Conservation (phyloP, 1,284 basidiomycete genomes). For the Ceratobasidium sp. region DNA sequence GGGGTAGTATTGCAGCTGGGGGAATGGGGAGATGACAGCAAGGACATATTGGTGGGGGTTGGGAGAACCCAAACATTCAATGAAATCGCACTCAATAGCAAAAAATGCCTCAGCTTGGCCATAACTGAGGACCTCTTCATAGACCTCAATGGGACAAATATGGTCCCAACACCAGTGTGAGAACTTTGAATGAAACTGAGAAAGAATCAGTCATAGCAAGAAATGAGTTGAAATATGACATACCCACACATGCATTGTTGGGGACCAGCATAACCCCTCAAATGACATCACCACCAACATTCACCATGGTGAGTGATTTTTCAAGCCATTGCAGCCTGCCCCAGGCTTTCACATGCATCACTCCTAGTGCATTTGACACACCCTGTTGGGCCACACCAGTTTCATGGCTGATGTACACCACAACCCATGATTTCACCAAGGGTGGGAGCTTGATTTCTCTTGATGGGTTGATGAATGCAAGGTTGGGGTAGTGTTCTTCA, state of each 20-base stretch:
- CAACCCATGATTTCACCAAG: background rate
- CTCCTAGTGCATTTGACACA: background rate
- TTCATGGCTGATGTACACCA: background rate
- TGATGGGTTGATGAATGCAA: slow-evolving; percentile 6
- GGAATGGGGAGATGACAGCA: slow-evolving; percentile 4
- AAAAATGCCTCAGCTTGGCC: slow-evolving; percentile 2
- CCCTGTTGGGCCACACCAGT: background rate
- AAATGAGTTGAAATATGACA: too few species aligned
- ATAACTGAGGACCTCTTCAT: background rate
- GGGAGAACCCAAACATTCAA: background rate
- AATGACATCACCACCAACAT: background rate
- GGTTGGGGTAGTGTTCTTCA: slow-evolving; percentile 2
- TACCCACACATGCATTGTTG: background rate
- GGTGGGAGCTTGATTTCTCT: background rate
- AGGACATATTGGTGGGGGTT: background rate
- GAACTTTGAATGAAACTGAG: too few species aligned
- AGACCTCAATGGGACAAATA: background rate
- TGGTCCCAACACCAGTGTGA: too few species aligned
- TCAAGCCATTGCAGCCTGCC: slow-evolving; percentile 21
- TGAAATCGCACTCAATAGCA: slow-evolving; percentile 3
- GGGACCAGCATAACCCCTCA: background rate
- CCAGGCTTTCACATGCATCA: background rate
- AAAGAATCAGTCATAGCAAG: too few species aligned
- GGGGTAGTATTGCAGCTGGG: background rate
- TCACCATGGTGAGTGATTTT: background rate